These are phyloP conservation scores for Erodium trifolium DNA, from an alignment of 441 rosid genomes.

Conservation along the genomic window DNA sequence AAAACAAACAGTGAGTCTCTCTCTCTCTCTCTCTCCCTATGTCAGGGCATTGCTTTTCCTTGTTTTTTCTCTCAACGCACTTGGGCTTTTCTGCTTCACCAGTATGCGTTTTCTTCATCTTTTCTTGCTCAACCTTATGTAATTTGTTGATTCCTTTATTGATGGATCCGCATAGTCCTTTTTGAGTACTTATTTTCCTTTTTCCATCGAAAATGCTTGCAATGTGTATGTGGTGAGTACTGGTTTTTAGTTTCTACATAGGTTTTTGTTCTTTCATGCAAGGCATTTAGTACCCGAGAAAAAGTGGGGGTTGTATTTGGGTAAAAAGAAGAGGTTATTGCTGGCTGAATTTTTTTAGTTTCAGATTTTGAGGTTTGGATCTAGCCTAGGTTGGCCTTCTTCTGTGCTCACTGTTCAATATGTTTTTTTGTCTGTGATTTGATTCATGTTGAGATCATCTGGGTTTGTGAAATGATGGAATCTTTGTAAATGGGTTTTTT, in stretches of 20 bases:
- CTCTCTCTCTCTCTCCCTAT: no score
- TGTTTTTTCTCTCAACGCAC: not conserved
- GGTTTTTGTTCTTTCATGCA: not conserved
- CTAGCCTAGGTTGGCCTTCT: not conserved
- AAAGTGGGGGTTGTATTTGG: not conserved
- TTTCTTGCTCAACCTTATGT: not conserved
- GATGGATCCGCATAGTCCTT: not conserved
- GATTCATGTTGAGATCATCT: not conserved
- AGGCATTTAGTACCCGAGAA: not conserved
- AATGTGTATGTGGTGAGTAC: not conserved
- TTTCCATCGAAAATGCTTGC: not conserved
- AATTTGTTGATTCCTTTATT: not conserved
- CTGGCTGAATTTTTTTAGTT: not conserved
- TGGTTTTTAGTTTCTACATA: not conserved
- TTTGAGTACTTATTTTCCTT: no score
- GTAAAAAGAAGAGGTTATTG: not conserved
- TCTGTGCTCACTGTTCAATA: not conserved
- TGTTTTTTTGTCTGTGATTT: not conserved
- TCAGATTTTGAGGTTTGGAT: slow-evolving; percentile 2
- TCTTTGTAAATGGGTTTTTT: not conserved
- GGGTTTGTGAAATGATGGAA: not conserved
- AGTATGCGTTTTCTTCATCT: not conserved
- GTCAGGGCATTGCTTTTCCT: not conserved
- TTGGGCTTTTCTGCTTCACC: not conserved
- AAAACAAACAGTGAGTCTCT: no score